A percentile compares a stretch with the other conserved stretches of the same genome.
phyloP scores from a whole-genome alignment of 2,329 filamentous ascomycete species.

The Colletotrichum tanaceti region DNA sequence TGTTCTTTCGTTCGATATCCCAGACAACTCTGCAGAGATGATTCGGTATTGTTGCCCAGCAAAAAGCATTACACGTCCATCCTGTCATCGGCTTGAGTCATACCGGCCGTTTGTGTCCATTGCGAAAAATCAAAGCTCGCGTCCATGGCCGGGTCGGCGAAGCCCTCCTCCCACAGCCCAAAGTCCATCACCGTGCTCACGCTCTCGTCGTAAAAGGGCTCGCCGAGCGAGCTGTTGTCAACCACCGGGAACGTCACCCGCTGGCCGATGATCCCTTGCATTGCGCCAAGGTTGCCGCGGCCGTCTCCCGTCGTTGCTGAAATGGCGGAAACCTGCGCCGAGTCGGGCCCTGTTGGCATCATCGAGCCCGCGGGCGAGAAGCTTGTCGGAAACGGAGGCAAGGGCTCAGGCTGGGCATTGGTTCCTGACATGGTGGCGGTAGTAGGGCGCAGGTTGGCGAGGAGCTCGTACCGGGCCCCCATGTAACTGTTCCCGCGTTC shows the following conservation, averaged over 20 bases:
- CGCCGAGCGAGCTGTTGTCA: slow-evolving; percentile 46
- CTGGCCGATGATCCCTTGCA: slow-evolving; percentile 6
- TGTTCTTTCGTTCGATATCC: background rate
- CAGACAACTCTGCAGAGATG: too few species aligned
- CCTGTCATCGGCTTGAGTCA: slow-evolving; percentile 36
- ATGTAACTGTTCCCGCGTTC: slow-evolving; percentile 65
- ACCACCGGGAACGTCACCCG: slow-evolving; percentile 46
- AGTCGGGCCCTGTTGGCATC: background rate
- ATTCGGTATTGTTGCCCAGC: background rate
- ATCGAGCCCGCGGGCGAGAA: slow-evolving; percentile 31
- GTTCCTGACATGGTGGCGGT: slow-evolving; percentile 43
- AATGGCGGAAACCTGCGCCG: background rate
- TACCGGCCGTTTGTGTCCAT: slow-evolving; percentile 42
- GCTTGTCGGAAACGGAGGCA: slow-evolving; percentile 11
- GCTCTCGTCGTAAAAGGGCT: slow-evolving; percentile 47
- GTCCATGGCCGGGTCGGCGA: slow-evolving; percentile 51
- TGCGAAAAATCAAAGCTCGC: slow-evolving; percentile 49
- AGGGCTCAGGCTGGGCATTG: slow-evolving; percentile 10
- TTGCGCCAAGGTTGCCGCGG: background rate
- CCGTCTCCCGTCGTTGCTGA: background rate
- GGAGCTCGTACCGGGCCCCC: slow-evolving; percentile 49
- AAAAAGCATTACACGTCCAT: slow-evolving; percentile 29
- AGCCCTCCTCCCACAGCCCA: slow-evolving; percentile 53
- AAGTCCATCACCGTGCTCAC: slow-evolving; percentile 48
- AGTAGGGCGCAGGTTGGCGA: slow-evolving; percentile 47